A percentile compares a stretch with the other conserved stretches of the same genome.
These are phyloP conservation scores for Euphorbia peplus DNA, from an alignment of 345 rosid species.

Conservation along the genomic window DNA sequence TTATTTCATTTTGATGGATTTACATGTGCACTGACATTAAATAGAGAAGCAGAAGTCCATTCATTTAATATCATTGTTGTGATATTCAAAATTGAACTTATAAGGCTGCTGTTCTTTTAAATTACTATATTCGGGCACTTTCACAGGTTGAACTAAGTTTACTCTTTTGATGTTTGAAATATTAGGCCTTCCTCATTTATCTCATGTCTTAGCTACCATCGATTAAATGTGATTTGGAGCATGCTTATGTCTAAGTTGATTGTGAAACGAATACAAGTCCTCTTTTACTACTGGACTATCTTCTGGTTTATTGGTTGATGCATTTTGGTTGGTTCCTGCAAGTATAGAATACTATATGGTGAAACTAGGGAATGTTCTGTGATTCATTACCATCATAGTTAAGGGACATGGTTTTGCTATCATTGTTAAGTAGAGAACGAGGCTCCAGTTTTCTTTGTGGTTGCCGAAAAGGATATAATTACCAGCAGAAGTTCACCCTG, in stretches of 20 bases:
- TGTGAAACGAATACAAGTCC: neutral
- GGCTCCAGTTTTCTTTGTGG: conserved; percentile 25
- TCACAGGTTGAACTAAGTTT: neutral
- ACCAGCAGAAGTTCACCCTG: conserved; percentile 48
- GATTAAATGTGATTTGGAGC: neutral
- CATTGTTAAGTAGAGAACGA: conserved; percentile 13
- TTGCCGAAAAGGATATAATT: conserved; percentile 34
- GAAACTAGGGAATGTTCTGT: neutral
- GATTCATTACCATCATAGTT: neutral
- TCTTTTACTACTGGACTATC: neutral
- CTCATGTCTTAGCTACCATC: neutral
- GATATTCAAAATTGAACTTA: neutral
- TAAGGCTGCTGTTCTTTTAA: neutral
- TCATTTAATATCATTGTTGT: neutral
- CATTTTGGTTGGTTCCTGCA: neutral
- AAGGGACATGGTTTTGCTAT: conserved; percentile 38
- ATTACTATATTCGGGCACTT: neutral
- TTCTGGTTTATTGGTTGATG: neutral
- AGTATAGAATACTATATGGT: neutral
- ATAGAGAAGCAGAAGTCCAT: neutral
- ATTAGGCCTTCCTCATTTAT: neutral
- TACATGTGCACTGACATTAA: neutral
- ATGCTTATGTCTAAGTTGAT: neutral
- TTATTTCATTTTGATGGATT: neutral
- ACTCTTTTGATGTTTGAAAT: neutral